These are phyloP conservation scores for Moniliella sp. DNA, from an alignment of 1,284 basidiomycete genomes.

Conservation along the genomic window DNA sequence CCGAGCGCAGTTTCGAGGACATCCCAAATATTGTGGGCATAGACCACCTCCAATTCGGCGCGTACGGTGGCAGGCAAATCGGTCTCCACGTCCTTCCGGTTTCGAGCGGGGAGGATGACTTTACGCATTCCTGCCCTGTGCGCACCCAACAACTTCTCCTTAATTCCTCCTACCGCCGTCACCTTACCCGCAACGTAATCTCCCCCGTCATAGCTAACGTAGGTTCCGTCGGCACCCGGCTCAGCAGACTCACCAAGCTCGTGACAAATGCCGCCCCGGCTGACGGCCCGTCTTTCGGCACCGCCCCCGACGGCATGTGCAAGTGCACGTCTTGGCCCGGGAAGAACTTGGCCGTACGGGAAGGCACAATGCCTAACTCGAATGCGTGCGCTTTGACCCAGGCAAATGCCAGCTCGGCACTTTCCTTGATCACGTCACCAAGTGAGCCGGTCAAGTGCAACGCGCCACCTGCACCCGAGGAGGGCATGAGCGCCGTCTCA, in stretches of 20 bases:
- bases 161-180: constrained; percentile 28
- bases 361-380: constrained; percentile 52
- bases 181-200: constrained; percentile 27
- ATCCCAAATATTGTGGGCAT: constrained; percentile 55
- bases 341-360: constrained; percentile 50
- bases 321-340: constrained; percentile 62
- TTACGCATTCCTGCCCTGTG: constrained; percentile 57
- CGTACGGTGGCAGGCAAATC: constrained; percentile 54
- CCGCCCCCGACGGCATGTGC: constrained; percentile 64
- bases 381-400: constrained; percentile 54
- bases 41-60: constrained; percentile 53
- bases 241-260: constrained; percentile 60
- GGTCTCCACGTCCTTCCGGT: constrained; percentile 61
- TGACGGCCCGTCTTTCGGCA: constrained; percentile 66
- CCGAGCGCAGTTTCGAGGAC: constrained; percentile 54
- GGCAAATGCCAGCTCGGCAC: constrained; percentile 54
- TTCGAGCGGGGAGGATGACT: constrained; percentile 58
- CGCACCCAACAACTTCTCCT: constrained; percentile 27
- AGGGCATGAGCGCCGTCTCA: constrained; percentile 49
- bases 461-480: constrained; percentile 48
- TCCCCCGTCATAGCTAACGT: constrained; percentile 31
- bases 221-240: constrained; percentile 41
- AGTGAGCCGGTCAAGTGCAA: constrained; percentile 60
- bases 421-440: constrained; percentile 54
- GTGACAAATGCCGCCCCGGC: constrained; percentile 71